Conservation (phyloP, 106 monocot genomes). For the Ottelia alismoides region DNA sequence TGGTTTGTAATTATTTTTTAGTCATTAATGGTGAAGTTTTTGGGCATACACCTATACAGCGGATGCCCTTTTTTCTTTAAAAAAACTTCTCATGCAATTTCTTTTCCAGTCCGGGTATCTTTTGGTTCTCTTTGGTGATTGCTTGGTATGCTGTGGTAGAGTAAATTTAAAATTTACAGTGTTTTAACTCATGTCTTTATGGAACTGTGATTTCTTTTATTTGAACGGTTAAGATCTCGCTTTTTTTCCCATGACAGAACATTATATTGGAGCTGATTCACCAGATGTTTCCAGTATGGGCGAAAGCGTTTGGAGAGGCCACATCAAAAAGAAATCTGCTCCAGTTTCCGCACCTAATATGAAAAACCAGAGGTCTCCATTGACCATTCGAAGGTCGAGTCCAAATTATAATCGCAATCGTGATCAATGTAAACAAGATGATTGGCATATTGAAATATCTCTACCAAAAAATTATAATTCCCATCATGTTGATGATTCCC, state of each 20-base stretch:
- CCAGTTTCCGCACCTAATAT: constrained; percentile 31
- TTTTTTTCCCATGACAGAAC: constrained; percentile 67
- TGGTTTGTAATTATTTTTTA: too few species aligned
- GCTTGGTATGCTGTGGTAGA: too few species aligned
- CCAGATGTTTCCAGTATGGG: constrained; percentile 40
- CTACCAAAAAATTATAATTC: constrained; percentile 36
- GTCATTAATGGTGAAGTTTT: too few species aligned
- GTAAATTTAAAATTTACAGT: too few species aligned
- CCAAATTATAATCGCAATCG: constrained; percentile 20
- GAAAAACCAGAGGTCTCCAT: constrained; percentile 44
- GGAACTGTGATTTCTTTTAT: too few species aligned
- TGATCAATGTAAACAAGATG: constrained; percentile 19
- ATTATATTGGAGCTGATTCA: constrained; percentile 31
- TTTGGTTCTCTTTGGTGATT: too few species aligned
- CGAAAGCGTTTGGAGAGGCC: constrained; percentile 50
- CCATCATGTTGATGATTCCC: constrained; percentile 3
- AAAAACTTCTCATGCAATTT: too few species aligned
- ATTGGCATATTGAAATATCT: constrained; percentile 78
- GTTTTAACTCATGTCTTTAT: too few species aligned
- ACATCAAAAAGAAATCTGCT: constrained; percentile 34
- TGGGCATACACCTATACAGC: too few species aligned
- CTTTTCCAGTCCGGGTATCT: too few species aligned
- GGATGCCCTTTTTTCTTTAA: too few species aligned
- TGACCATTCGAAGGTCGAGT: constrained; percentile 26
- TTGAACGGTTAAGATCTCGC: too few species aligned